phyloP scores from a whole-genome alignment of 306 rosid genomes.

The Malus fusca region DNA sequence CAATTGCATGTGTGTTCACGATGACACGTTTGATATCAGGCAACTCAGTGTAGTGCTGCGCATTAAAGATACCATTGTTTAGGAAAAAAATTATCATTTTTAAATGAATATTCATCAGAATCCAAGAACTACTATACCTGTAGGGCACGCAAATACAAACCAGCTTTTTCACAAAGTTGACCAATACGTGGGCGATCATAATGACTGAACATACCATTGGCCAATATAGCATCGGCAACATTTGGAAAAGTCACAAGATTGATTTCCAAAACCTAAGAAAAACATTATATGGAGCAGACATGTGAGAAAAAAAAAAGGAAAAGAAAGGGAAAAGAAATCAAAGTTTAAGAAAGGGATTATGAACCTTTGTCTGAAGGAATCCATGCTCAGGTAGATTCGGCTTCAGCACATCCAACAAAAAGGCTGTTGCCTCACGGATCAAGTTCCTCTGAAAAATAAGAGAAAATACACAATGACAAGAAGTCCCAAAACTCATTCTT shows the following conservation, averaged over 20 bases:
- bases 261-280: slow-evolving; percentile 76
- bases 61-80: slow-evolving; percentile 13
- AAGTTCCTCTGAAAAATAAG: slow-evolving; percentile 63
- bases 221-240: slow-evolving; percentile 98
- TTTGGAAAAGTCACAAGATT: slow-evolving; percentile 94
- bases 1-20: slow-evolving; percentile 97
- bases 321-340: not conserved
- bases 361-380: slow-evolving; percentile 85
- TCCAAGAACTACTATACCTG: slow-evolving; percentile 50
- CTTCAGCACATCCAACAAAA: slow-evolving; percentile 90
- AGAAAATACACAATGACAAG: not conserved
- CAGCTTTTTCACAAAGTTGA: slow-evolving; percentile 97
- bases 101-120: not conserved
- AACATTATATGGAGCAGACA: slow-evolving; percentile 8
- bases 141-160: slow-evolving; percentile 83
- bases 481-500: not conserved
- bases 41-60: slow-evolving; percentile 94
- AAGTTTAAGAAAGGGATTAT: not conserved
- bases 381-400: slow-evolving; percentile 94
- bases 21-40: slow-evolving; percentile 96
- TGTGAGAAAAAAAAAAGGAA: not conserved
- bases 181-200: slow-evolving; percentile 95
- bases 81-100: slow-evolving; percentile 5
- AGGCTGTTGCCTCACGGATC: slow-evolving; percentile 98
- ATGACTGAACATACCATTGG: slow-evolving; percentile 98